Evolutionary conservation across 139 green algal species (phyloP).

Genomic region (Picochlorum sp.): DNA sequence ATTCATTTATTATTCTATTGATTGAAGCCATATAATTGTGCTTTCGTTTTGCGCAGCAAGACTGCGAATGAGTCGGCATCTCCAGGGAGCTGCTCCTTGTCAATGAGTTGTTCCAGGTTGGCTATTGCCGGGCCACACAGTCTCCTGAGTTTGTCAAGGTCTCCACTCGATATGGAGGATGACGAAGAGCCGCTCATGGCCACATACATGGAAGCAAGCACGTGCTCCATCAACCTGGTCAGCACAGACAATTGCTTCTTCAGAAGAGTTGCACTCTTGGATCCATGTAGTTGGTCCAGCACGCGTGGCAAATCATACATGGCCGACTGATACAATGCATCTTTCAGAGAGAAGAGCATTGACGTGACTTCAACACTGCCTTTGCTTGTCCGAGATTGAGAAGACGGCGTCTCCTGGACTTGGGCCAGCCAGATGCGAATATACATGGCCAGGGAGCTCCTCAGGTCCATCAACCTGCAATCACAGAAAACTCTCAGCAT

Average conservation of each 20-base stretch:
- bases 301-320: conserved; percentile 3
- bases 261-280: neutral
- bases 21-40: neutral
- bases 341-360: conserved; percentile 14
- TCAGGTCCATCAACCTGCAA: neutral
- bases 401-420: no score
- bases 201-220: neutral
- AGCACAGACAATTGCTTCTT: neutral
- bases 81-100: neutral
- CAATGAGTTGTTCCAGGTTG: conserved; percentile 9
- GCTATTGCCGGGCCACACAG: conserved; percentile 13
- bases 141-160: conserved; percentile 29
- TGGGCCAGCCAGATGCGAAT: neutral
- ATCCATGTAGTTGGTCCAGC: neutral
- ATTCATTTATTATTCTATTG: conserved; percentile 1
- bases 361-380: neutral
- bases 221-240: neutral
- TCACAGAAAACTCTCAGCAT: neutral
- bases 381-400: no score
- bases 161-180: conserved; percentile 1
- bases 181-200: neutral
- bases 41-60: conserved; percentile 26
- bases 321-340: conserved; percentile 11
- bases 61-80: conserved; percentile 19
- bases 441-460: neutral